phyloP scores from a whole-genome alignment of 371 early-diverging fungal species.

The Mortierella sp. region DNA sequence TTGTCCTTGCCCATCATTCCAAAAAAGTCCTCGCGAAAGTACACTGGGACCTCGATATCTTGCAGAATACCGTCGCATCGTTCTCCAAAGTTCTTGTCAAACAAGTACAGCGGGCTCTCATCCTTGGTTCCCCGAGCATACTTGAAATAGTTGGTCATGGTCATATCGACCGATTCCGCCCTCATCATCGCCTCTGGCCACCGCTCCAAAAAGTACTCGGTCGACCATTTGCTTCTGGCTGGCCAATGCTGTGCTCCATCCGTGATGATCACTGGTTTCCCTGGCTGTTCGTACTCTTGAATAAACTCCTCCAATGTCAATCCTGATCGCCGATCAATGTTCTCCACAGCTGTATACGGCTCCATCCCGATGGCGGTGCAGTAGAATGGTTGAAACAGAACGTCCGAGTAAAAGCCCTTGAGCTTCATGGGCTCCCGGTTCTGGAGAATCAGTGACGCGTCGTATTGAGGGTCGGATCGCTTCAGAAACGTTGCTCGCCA shows the following conservation, averaged over 20 bases:
- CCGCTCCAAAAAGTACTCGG: constrained; percentile 54
- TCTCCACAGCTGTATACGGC: constrained; percentile 59
- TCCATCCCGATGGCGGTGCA: constrained; percentile 62
- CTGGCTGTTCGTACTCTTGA: constrained; percentile 60
- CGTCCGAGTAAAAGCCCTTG: constrained; percentile 64
- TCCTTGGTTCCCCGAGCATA: constrained; percentile 59
- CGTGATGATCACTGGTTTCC: constrained; percentile 69
- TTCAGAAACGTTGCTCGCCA: constrained; percentile 64
- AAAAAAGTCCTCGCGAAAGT: constrained; percentile 73
- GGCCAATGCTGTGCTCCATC: constrained; percentile 70
- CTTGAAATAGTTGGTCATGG: constrained; percentile 59
- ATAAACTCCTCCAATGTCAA: constrained; percentile 59
- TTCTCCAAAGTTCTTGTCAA: constrained; percentile 71
- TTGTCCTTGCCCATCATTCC: constrained; percentile 55
- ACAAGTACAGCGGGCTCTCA: constrained; percentile 74
- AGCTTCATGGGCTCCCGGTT: constrained; percentile 44
- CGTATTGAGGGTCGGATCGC: constrained; percentile 29
- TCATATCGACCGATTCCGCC: constrained; percentile 71
- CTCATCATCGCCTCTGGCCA: constrained; percentile 60
- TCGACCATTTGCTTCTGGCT: constrained; percentile 60
- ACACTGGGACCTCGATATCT: constrained; percentile 68
- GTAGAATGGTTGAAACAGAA: constrained; percentile 64
- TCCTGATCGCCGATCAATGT: constrained; percentile 59
- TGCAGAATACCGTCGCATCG: constrained; percentile 56
- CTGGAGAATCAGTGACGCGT: constrained; percentile 20